Conservation (phyloP, 768 basidiomycete genomes). For the Phanerodontia chrysosporium region DNA sequence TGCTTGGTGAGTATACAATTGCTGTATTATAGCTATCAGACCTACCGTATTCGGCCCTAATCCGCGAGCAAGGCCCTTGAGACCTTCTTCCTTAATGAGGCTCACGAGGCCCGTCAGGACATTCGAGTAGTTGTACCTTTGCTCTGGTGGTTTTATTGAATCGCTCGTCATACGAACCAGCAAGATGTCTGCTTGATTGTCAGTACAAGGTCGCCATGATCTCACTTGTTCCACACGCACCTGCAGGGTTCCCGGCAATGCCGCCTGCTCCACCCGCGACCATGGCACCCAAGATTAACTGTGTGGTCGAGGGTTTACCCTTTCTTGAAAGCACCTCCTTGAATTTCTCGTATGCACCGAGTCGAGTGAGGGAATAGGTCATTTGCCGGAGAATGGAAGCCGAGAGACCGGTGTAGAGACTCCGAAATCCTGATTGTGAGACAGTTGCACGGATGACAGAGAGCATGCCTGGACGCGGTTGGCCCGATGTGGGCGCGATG, state of each 20-base stretch:
- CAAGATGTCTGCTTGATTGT: slow-evolving; percentile 52
- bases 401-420: slow-evolving; percentile 76
- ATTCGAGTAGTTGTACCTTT: slow-evolving; percentile 75
- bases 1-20: slow-evolving; percentile 8
- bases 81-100: slow-evolving; percentile 66
- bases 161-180: slow-evolving; percentile 90
- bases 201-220: neutral
- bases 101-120: slow-evolving; percentile 67
- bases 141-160: slow-evolving; percentile 64
- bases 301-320: slow-evolving; percentile 48
- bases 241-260: slow-evolving; percentile 80
- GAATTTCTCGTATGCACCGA: slow-evolving; percentile 79
- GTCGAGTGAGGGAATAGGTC: slow-evolving; percentile 84
- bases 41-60: slow-evolving; percentile 74
- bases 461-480: slow-evolving; percentile 60
- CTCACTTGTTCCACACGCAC: slow-evolving; percentile 29
- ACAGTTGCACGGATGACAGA: slow-evolving; percentile 62
- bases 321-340: slow-evolving; percentile 51
- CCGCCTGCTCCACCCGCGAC: slow-evolving; percentile 80
- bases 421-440: slow-evolving; percentile 61
- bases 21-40: slow-evolving; percentile 4
- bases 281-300: slow-evolving; percentile 60
- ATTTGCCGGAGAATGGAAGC: slow-evolving; percentile 86
- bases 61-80: slow-evolving; percentile 65
- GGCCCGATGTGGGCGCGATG: slow-evolving; percentile 37